Evolutionary conservation across 345 rosid genomes (phyloP).

Genomic region (Draba incana): DNA sequence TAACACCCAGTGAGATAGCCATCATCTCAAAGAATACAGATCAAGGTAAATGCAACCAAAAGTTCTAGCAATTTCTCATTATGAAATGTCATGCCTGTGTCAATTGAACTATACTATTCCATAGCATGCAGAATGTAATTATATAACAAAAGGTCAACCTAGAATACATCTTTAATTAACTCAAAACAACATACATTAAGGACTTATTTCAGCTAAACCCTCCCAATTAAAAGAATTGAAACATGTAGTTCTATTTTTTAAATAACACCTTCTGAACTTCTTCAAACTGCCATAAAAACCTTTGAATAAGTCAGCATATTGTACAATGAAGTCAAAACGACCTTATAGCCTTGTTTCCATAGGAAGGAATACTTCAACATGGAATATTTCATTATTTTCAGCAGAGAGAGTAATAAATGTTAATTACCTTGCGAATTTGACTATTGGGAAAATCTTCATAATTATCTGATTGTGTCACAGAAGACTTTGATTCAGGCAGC

Average conservation of each 20-base stretch:
- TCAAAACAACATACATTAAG: neutral
- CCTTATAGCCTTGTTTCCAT: conserved; percentile 2
- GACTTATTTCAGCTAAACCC: neutral
- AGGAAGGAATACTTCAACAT: conserved; percentile 9
- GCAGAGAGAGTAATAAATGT: conserved; percentile 5
- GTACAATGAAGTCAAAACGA: conserved; percentile 2
- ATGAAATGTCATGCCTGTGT: conserved; percentile 1
- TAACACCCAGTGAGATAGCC: neutral
- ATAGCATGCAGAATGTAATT: conserved; percentile 20
- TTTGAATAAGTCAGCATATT: conserved; percentile 20
- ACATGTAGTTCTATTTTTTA: too few species aligned
- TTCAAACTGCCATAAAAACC: conserved; percentile 12
- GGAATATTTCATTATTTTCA: conserved; percentile 9
- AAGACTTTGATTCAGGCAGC: conserved; percentile 48
- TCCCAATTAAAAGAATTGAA: too few species aligned
- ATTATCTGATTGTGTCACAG: conserved; percentile 52
- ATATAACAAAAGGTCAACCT: conserved; percentile 16
- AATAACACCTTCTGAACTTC: neutral
- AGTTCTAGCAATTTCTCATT: neutral
- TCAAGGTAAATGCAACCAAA: neutral
- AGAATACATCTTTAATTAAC: conserved; percentile 3
- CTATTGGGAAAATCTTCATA: conserved; percentile 86
- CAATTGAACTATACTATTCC: neutral
- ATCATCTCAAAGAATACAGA: conserved; percentile 5
- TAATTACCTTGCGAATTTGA: conserved; percentile 97